A percentile compares a stretch with the other conserved stretches of the same genome.
phyloP scores from a whole-genome alignment of 192 early-diverging fungal species.

The Umbelopsis sp. region DNA sequence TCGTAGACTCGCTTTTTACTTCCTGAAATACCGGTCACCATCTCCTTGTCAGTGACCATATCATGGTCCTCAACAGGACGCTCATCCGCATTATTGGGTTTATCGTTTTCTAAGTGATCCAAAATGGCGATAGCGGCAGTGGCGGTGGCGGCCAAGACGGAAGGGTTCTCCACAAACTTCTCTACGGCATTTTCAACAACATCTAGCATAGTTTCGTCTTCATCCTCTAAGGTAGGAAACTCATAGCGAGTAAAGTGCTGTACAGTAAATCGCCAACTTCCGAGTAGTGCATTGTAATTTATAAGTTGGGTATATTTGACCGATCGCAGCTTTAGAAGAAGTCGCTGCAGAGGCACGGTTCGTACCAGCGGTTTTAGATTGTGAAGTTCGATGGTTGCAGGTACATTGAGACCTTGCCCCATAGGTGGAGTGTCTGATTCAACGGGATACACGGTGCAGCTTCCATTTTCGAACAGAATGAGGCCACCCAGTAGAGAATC shows the following conservation, averaged over 20 bases:
- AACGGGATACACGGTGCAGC: conserved; percentile 82
- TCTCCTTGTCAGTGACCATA: not conserved
- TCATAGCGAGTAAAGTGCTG: conserved; percentile 83
- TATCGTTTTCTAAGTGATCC: not conserved
- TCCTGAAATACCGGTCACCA: not conserved
- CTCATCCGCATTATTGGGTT: not conserved
- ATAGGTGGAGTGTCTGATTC: conserved; percentile 76
- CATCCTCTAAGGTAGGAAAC: conserved; percentile 15
- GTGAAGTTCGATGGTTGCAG: conserved; percentile 73
- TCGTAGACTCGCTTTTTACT: not conserved
- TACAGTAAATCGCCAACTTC: conserved; percentile 86
- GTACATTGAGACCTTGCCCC: conserved; percentile 87
- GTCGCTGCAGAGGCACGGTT: not conserved
- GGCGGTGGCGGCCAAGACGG: conserved; percentile 1
- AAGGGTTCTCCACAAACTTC: not conserved
- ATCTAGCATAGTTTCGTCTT: conserved; percentile 17
- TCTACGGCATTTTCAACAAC: not conserved
- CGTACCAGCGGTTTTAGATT: conserved; percentile 68
- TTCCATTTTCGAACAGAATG: conserved; percentile 68
- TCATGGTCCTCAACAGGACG: not conserved
- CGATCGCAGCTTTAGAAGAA: not conserved
- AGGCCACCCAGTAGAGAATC: conserved; percentile 71
- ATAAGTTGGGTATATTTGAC: conserved; percentile 66
- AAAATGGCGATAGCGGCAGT: conserved; percentile 17
- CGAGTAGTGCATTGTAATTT: conserved; percentile 66